Base-by-base conservation (phyloP, 2,329 filamentous ascomycete genomes). In the Fusarium sp. region DNA sequence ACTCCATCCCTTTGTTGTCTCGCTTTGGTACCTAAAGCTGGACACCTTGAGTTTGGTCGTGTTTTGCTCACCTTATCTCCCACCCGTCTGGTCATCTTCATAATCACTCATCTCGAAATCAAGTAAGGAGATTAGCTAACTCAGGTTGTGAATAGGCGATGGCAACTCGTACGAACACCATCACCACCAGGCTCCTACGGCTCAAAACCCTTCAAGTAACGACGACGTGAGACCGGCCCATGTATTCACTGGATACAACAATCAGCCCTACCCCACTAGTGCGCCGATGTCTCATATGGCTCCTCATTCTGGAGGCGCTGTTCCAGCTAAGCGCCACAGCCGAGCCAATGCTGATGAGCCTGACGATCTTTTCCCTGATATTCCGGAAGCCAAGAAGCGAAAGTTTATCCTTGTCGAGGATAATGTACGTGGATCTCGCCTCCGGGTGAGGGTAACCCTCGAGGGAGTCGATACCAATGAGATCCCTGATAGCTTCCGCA, bases 361-460 rank as follows among this genome's bases (percentile, higher is more conserved):
- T 55, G 87, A 90, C 18, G 89, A 90, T 51, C 88, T 98, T 46
- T 98, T 98, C 79, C 93, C 94, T 51, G 92, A 96, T 71, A 87
- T 97, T 55, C 94, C 94, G 2, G 94, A 96, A 76, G 90, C 91
- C 55, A 97, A 97, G 83, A 93, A 94, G 77, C 92, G 95, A 78
- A 98, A 98, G 81, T 98, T 98, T 80, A 97, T 98, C 73, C 88
- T 98, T 12, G 94, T 98, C 29, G 94, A 98, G 72, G 95, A 98
- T 79, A 90, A 89, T 55, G 92, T 94, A 67, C 91, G 93, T 38
- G 92, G 91, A 55, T 91, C 89, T 53, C 89, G 94, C 44, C 90
- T 98, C 3, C 91, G 95, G 18, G 94, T 98, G 47, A 92, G 94
- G 67, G 94, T 98, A 54, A 96, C 92, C 69, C 89, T 99, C n/a